phyloP scores from a whole-genome alignment of 2,329 filamentous ascomycete species.

The Coniochaeta prunicola region DNA sequence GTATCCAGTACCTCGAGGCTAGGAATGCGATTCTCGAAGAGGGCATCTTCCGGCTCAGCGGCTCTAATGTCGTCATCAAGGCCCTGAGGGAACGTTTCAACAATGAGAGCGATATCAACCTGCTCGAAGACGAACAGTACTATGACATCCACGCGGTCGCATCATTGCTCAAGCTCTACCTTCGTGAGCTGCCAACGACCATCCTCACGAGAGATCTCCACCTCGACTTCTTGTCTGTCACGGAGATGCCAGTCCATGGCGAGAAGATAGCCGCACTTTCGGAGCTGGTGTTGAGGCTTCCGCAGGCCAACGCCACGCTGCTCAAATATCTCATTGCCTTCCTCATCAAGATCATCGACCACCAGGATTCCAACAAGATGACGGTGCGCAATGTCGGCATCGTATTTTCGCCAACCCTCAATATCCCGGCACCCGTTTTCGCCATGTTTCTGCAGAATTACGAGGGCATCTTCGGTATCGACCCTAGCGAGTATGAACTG shows the following conservation, averaged over 20 bases:
- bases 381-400: slow-evolving; percentile 95
- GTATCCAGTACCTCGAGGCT: slow-evolving; percentile 82
- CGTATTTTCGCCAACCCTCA: slow-evolving; percentile 93
- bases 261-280: slow-evolving; percentile 75
- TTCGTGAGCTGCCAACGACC: slow-evolving; percentile 84
- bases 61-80: slow-evolving; percentile 94
- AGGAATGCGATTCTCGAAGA: slow-evolving; percentile 81
- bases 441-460: slow-evolving; percentile 91
- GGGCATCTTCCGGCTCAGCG: slow-evolving; percentile 92
- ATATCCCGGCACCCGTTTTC: slow-evolving; percentile 92
- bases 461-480: slow-evolving; percentile 71
- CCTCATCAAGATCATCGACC: slow-evolving; percentile 86
- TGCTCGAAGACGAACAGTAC: slow-evolving; percentile 74
- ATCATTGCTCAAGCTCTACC: slow-evolving; percentile 86
- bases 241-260: slow-evolving; percentile 65
- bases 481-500: slow-evolving; percentile 57
- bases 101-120: slow-evolving; percentile 80
- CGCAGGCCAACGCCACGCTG: slow-evolving; percentile 71
- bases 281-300: slow-evolving; percentile 71
- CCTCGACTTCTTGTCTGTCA: slow-evolving; percentile 76
- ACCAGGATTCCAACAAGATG: slow-evolving; percentile 92
- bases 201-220: slow-evolving; percentile 89
- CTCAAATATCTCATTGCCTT: slow-evolving; percentile 82
- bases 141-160: slow-evolving; percentile 96
- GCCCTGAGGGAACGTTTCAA: slow-evolving; percentile 90